Evolutionary conservation across 805 yeast species (phyloP), one percentile per base, ranked within the genome.

Genomic region (Kregervanrija fluxuum): DNA sequence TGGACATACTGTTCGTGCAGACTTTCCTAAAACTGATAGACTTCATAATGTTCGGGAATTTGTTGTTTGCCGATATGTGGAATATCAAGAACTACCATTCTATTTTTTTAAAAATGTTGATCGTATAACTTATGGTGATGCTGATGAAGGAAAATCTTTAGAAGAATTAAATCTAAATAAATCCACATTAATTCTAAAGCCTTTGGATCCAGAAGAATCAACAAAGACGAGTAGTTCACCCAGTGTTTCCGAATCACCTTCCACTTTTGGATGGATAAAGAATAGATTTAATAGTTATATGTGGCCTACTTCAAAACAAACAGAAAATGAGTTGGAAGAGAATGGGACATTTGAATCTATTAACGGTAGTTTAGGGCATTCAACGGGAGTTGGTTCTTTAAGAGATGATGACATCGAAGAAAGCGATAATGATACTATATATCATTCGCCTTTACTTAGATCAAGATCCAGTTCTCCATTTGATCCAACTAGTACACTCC

Each of bases 151-250:
- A 45, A 53, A 64, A 47, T 64, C 79, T 3, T 65, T 89, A 34
- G 59, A 58, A 22, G 73, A 68, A 3, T 66, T 89, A 44, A 79
- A 77, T 16, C 65, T 89, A 42, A 71, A 76, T 12, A 70, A 95
- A 46, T 81, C 95, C 10, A 86, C 84, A 0, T 61, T 89, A 40
- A 80, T 86, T 17, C 66, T 89, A 50, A 84, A 85, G 56, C 90
- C 93, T 4, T 36, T 59, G 3, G 66, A 62, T 41, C 60, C 59
- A 11, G 54, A 52, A 34, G 61, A 50, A 36, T 5, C n/a, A 9
- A 17, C 17, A 12, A 37, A n/a, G 30, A 30, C 13, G 13, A 22
- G 14, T 11, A 40, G 53, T 17, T 34, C 44, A n/a, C 42, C 44
- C n/a, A 30, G 40, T 9, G 51, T 51, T 3, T 40, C 44, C 13